Percentiles rank a stretch among this genome's conserved stretches.
These are phyloP conservation scores for Acer negundo DNA, from an alignment of 345 rosid species.

Conservation along the genomic window DNA sequence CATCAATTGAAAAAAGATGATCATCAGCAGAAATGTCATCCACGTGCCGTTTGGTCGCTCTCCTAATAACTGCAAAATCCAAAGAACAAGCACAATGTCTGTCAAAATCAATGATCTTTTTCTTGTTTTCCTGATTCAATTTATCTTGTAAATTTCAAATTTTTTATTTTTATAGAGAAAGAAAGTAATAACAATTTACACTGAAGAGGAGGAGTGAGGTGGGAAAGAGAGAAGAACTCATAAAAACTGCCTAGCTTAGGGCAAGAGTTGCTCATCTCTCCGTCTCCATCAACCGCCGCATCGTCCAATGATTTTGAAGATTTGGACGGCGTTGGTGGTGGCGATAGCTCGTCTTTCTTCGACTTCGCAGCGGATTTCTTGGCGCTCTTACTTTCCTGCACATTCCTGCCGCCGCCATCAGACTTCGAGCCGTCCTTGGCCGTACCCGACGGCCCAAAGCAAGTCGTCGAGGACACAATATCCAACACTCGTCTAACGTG, in stretches of 20 bases:
- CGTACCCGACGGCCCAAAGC: constrained; percentile 64
- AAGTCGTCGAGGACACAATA: constrained; percentile 81
- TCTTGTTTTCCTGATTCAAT: no score
- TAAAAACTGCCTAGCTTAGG: constrained; percentile 88
- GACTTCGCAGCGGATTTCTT: constrained; percentile 39
- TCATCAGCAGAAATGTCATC: constrained; percentile 66
- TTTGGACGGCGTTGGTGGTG: constrained; percentile 2
- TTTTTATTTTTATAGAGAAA: background rate
- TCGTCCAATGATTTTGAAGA: constrained; percentile 43
- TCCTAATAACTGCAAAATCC: constrained; percentile 58
- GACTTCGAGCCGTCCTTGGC: constrained; percentile 45
- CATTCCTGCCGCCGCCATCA: constrained; percentile 47
- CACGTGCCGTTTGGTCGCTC: constrained; percentile 48
- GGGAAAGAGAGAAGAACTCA: constrained; percentile 94
- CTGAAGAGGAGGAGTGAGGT: constrained; percentile 88
- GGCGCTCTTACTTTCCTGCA: constrained; percentile 27
- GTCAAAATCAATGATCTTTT: background rate
- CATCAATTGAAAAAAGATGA: constrained; percentile 90
- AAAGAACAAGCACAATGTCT: constrained; percentile 1
- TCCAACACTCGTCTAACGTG: constrained; percentile 92
- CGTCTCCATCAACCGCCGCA: constrained; percentile 58
- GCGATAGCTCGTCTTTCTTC: constrained; percentile 1
- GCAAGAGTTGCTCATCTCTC: constrained; percentile 69
- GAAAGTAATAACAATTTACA: constrained; percentile 46
- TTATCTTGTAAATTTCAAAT: background rate